Conservation (phyloP, 768 basidiomycete species). For the Lyophyllum decastes region DNA sequence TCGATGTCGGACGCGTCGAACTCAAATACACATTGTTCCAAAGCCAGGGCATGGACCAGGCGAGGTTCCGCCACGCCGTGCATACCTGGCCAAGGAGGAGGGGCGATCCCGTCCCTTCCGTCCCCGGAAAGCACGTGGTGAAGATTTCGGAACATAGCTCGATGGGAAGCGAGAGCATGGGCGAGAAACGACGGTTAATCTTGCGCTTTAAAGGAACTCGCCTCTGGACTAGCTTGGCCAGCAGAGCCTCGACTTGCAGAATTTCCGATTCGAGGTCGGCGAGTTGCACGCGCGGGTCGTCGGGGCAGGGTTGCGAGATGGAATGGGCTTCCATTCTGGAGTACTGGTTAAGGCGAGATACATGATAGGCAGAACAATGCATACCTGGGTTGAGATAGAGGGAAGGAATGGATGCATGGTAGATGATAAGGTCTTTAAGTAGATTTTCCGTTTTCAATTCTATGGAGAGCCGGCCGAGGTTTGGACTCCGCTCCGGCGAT, state of each 20-base stretch:
- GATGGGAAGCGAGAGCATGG: slow-evolving; percentile 18
- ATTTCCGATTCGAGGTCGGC: slow-evolving; percentile 18
- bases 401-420: neutral
- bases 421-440: slow-evolving; percentile 5
- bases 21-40: slow-evolving; percentile 25
- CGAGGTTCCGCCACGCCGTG: slow-evolving; percentile 27
- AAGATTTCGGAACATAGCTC: slow-evolving; percentile 23
- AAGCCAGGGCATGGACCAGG: slow-evolving; percentile 30
- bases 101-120: slow-evolving; percentile 12
- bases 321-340: slow-evolving; percentile 2
- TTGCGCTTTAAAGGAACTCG: slow-evolving; percentile 19
- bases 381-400: neutral
- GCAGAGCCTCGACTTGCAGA: slow-evolving; percentile 5
- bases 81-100: slow-evolving; percentile 27
- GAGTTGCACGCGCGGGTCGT: slow-evolving; percentile 17
- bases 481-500: slow-evolving; percentile 18
- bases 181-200: slow-evolving; percentile 14
- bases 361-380: neutral
- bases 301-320: slow-evolving; percentile 1
- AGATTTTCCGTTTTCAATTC: neutral
- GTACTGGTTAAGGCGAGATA: neutral
- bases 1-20: slow-evolving; percentile 15
- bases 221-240: slow-evolving; percentile 12
- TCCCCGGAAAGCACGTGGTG: slow-evolving; percentile 12
- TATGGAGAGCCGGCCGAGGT: slow-evolving; percentile 10